phyloP scores from a whole-genome alignment of 2,329 filamentous ascomycete genomes.

The Fusarium fujikuroi region DNA sequence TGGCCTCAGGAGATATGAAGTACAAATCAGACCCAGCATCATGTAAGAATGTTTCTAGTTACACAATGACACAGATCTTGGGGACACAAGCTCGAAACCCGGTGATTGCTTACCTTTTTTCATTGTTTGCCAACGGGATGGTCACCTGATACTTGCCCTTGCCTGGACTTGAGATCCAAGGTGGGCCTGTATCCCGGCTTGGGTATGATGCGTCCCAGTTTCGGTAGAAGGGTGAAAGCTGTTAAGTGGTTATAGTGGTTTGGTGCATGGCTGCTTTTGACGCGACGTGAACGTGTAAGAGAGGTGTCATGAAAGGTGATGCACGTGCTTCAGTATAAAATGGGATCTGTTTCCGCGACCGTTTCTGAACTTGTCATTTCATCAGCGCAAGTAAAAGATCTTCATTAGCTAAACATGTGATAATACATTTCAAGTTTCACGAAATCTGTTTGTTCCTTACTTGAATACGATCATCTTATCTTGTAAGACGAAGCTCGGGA shows the following conservation, averaged over 20 bases:
- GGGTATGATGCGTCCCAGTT: slow-evolving; percentile 24
- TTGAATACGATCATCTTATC: not conserved
- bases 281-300: slow-evolving; percentile 34
- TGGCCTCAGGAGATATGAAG: slow-evolving; percentile 9
- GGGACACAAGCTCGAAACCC: slow-evolving; percentile 1
- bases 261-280: not conserved
- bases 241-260: not conserved
- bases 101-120: slow-evolving; percentile 2
- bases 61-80: not conserved
- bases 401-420: not conserved
- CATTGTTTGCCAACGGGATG: slow-evolving; percentile 11
- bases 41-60: not conserved
- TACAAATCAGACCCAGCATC: not conserved
- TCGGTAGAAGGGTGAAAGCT: not conserved
- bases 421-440: not conserved
- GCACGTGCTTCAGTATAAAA: slow-evolving; percentile 4
- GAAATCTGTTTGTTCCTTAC: not conserved
- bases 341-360: not conserved
- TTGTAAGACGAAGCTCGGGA: slow-evolving; percentile 27
- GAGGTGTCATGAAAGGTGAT: slow-evolving; percentile 11
- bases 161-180: slow-evolving; percentile 9
- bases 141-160: slow-evolving; percentile 25
- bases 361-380: not conserved
- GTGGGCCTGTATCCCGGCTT: slow-evolving; percentile 21
- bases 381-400: not conserved